Base-by-base conservation (phyloP, 768 basidiomycete genomes). In the Lactarius quietus region DNA sequence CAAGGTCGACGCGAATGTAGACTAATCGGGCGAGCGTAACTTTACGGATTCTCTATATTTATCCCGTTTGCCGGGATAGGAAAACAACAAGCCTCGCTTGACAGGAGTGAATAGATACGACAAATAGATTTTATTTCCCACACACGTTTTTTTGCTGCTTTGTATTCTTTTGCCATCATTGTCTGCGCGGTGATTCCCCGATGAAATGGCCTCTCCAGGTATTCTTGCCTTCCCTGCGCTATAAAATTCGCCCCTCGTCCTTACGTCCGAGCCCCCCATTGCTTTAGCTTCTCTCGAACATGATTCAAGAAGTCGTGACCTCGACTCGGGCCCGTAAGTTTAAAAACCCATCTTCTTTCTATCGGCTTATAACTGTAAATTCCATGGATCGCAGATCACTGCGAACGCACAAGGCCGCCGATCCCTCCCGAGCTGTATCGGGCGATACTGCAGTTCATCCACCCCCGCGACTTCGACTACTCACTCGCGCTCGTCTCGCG, bases 371-470 rank as follows among this genome's bases (percentile, higher is more conserved):
- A 33, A 33, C 33, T n/a, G n/a, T n/a, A n/a, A n/a, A 45, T 45
- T n/a, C 15, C 2, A 3, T n/a, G n/a, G n/a, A n/a, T n/a, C n/a
- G 45, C 45, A 48, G 45, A 23, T 14, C 23, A 23, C 3, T n/a
- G 20, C 20, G 23, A 26, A n/a, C 48, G 48, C 23, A 14, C 48
- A 23, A 23, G 45, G 2, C 15, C 23, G 23, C 26, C 20, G 8
- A 23, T 68, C 3, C 67, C 67, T 3, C 28, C 41, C 9, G 67
- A 68, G 15, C 57, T 68, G 6, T 53, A 57, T 38, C 67, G 61
- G 20, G 60, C 59, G 12, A 61, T 68, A 35, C 10, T 68, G 6
- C 52, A 51, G 8, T 61, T 66, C 56, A 45, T 62, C 10, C 59
- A 45, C 12, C 65, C 59, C 33, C 51, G 18, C 57, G 23, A 54